Conservation (phyloP, 176 grass and related monocot species). For the Raddia guianensis region DNA sequence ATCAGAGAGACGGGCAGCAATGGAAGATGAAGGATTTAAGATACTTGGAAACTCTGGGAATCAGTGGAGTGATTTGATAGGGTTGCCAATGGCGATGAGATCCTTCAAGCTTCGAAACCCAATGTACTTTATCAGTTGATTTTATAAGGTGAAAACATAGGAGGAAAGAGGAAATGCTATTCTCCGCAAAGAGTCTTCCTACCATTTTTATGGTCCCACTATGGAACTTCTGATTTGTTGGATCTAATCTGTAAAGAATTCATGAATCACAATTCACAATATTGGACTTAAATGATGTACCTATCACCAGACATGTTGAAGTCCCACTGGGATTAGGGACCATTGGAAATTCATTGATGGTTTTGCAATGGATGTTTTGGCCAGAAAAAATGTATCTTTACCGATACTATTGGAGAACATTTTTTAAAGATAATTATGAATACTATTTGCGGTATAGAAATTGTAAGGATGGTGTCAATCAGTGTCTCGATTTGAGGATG, state of each 20-base stretch:
- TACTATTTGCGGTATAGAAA: not conserved
- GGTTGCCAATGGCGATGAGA: constrained; percentile 67
- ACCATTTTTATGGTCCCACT: not conserved
- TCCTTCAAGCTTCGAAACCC: constrained; percentile 97
- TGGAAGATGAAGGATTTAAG: constrained; percentile 82
- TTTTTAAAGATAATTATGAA: too few relatives aligned
- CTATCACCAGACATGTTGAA: not conserved
- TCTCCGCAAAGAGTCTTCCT: not conserved
- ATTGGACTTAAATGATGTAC: constrained; percentile 6
- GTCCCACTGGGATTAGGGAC: not conserved
- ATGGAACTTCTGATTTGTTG: not conserved
- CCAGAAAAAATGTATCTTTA: not conserved
- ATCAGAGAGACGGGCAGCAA: constrained; percentile 68
- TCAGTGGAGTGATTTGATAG: constrained; percentile 92
- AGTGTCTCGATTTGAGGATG: too few relatives aligned
- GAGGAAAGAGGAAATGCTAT: not conserved
- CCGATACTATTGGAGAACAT: not conserved
- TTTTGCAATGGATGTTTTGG: constrained; percentile 7
- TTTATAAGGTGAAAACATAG: not conserved
- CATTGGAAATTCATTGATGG: constrained; percentile 19
- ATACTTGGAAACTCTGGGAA: constrained; percentile 85
- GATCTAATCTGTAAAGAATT: constrained; percentile 15
- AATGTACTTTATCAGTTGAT: constrained; percentile 82
- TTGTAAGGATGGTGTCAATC: not conserved
- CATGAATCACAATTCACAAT: not conserved